Evolutionary conservation across 257 asterid genomes (phyloP).

Genomic region (Primulina tabacum): DNA sequence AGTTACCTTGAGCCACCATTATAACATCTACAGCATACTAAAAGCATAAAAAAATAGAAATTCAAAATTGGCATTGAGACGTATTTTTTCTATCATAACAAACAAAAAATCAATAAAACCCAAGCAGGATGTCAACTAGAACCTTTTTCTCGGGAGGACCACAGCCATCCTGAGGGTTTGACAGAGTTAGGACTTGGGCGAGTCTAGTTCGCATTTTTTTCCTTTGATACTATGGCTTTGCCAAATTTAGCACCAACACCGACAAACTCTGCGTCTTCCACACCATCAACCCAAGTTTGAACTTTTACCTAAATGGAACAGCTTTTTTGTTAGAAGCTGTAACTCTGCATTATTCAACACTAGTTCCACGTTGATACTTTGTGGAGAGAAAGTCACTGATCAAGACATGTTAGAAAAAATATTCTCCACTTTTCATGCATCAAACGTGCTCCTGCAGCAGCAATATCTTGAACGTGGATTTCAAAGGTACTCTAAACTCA

Average conservation of each 20-base stretch:
- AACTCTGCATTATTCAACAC: too few species aligned
- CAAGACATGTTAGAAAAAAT: too few species aligned
- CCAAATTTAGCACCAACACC: conserved; percentile 98
- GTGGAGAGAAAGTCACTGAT: too few species aligned
- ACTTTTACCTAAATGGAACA: conserved; percentile 65
- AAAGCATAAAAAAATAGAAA: not conserved
- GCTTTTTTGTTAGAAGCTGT: not conserved
- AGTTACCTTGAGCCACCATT: not conserved
- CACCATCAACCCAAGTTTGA: conserved; percentile 82
- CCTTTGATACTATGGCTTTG: conserved; percentile 68
- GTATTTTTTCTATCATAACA: conserved; percentile 5
- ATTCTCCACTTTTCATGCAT: too few species aligned
- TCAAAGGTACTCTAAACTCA: too few species aligned
- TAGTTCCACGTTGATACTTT: too few species aligned
- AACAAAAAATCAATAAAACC: conserved; percentile 1
- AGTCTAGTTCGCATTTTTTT: conserved; percentile 55
- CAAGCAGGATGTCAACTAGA: conserved; percentile 1
- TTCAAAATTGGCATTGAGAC: conserved; percentile 16
- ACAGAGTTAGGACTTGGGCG: not conserved
- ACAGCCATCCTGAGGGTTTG: not conserved
- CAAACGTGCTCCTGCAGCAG: too few species aligned
- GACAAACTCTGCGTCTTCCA: conserved; percentile 72
- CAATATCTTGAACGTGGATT: too few species aligned
- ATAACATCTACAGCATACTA: not conserved
- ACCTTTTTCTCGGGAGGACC: conserved; percentile 61